Evolutionary conservation across 2,329 filamentous ascomycete species (phyloP).

Genomic region (Niveomyces coronatus): DNA sequence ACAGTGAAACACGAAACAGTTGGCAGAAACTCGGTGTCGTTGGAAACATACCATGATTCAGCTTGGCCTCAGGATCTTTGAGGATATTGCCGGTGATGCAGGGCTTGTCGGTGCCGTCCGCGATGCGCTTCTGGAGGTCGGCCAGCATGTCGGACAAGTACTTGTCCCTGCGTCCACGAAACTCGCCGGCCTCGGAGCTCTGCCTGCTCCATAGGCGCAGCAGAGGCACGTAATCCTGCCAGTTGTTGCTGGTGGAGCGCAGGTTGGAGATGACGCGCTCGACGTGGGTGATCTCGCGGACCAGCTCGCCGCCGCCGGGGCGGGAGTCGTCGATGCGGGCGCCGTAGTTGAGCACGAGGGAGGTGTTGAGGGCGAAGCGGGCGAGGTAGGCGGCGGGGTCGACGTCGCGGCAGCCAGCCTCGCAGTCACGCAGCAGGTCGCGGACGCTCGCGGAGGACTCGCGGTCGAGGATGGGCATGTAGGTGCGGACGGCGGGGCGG

Average conservation of each 20-base stretch:
- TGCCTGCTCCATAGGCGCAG: constrained; percentile 53
- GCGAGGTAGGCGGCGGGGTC: constrained; percentile 67
- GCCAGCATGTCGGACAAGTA: constrained; percentile 58
- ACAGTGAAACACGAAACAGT: too few species aligned
- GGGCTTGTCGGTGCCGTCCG: constrained; percentile 29
- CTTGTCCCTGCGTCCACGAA: constrained; percentile 56
- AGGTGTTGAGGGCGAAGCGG: constrained; percentile 66
- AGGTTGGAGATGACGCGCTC: constrained; percentile 69
- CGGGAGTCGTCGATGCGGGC: constrained; percentile 64
- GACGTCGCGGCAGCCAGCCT: constrained; percentile 51
- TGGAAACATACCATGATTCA: constrained; percentile 23
- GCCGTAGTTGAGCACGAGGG: constrained; percentile 69
- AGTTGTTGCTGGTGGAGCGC: constrained; percentile 70
- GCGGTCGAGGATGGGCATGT: constrained; percentile 74
- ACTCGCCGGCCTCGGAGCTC: constrained; percentile 53
- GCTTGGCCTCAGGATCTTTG: constrained; percentile 34
- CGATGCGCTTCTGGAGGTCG: constrained; percentile 34
- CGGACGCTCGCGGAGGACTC: constrained; percentile 63
- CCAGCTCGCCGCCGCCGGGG: constrained; percentile 53
- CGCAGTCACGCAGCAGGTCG: constrained; percentile 56
- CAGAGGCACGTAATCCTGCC: constrained; percentile 75
- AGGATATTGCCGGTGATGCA: constrained; percentile 43
- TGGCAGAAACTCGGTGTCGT: too few species aligned
- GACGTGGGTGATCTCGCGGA: constrained; percentile 65
- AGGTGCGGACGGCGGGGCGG: constrained; percentile 62